phyloP scores from a whole-genome alignment of 176 grass and related monocot genomes.

The Cenchrus purpureus region DNA sequence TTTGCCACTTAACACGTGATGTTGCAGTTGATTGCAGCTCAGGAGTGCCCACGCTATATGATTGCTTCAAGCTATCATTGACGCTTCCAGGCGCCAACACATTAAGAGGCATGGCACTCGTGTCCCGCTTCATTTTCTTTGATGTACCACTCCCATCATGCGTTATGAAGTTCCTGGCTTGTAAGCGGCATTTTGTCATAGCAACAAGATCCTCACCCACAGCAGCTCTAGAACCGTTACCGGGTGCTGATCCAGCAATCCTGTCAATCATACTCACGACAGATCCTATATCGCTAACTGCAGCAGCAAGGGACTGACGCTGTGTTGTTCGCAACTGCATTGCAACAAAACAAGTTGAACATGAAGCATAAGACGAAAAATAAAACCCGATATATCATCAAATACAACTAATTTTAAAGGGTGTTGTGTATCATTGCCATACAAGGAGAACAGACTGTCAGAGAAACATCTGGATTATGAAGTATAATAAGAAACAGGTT shows the following conservation, averaged over 20 bases:
- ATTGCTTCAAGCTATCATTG: slow-evolving; percentile 77
- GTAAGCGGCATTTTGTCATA: slow-evolving; percentile 96
- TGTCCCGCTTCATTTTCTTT: slow-evolving; percentile 99
- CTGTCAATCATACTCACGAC: slow-evolving; percentile 91
- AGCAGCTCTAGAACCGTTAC: slow-evolving; percentile 94
- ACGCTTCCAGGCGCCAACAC: slow-evolving; percentile 73
- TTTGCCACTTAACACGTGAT: slow-evolving; percentile 68
- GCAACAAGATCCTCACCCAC: slow-evolving; percentile 96
- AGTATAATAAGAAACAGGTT: slow-evolving; percentile 21
- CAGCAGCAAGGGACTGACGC: slow-evolving; percentile 51
- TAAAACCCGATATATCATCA: neutral
- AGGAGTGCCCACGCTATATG: slow-evolving; percentile 52
- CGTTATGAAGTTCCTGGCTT: slow-evolving; percentile 91
- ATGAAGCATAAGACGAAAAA: slow-evolving; percentile 28
- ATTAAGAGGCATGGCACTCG: slow-evolving; percentile 95
- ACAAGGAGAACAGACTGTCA: slow-evolving; percentile 8
- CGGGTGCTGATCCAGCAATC: slow-evolving; percentile 94
- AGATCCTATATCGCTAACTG: slow-evolving; percentile 80
- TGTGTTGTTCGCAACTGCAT: slow-evolving; percentile 68
- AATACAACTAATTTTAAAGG: slow-evolving; percentile 30
- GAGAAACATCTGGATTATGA: slow-evolving; percentile 1
- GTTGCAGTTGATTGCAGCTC: slow-evolving; percentile 94
- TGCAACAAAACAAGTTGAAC: slow-evolving; percentile 27
- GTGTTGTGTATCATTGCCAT: neutral
- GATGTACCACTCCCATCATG: slow-evolving; percentile 80